Evolutionary conservation across 2,329 filamentous ascomycete species (phyloP), one percentile per base, ranked within the genome.

Genomic region (Magnaporthales sp.): DNA sequence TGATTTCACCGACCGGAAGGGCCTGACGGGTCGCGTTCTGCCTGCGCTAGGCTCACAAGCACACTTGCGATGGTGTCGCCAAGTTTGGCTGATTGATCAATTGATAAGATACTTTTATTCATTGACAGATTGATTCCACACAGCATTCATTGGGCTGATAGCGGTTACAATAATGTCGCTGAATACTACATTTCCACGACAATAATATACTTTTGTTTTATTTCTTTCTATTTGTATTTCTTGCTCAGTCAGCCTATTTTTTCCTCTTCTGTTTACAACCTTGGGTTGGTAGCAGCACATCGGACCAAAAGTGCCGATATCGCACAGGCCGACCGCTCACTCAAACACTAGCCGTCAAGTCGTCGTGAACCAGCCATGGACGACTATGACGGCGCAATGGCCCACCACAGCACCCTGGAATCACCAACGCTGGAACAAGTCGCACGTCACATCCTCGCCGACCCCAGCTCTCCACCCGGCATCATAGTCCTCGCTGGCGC

Each of bases 401-500:
- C 19, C 38, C 13, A 19, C 38, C 54, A 56, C 19, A 27, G 5
- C 8, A 26, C 10, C 54, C 24, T 11, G 9, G 5, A 19, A 4
- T 58, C 54, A 24, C 9, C 54, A 24, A 24, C 54, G 3, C 54
- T 58, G 22, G 54, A 58, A 10, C 22, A 24, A 15, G 24, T 58
- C 11, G 54, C 54, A 27, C 54, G 54, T 22, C 26, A 58, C 9
- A 27, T 58, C 0, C 22, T 58, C 54, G 54, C 54, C 54, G 10
- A 26, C 24, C 5, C 38, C 19, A 19, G 38, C 5, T 51, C 19
- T 51, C 24, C 54, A 9, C 54, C 54, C 54, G 24, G 84, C 64
- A 90, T 99, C 67, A 91, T 96, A 27, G 90, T 97, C 69, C 88
- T 98, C 86, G 93, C 91, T 2, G 94, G 94, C 67, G 93, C 94